phyloP scores from a whole-genome alignment of 305 asterid species.

The Ruellia speciosa region DNA sequence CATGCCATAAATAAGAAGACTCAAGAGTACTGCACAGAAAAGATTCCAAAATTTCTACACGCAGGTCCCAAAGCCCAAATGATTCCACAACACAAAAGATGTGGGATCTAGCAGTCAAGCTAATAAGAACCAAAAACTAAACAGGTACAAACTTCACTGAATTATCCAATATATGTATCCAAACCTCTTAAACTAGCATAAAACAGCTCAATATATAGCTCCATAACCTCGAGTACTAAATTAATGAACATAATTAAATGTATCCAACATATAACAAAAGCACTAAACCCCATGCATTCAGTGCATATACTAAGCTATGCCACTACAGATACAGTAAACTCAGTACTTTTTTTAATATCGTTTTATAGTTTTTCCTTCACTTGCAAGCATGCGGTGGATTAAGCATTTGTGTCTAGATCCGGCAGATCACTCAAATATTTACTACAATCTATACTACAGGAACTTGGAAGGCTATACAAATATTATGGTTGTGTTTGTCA shows the following conservation, averaged over 20 bases:
- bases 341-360: background rate
- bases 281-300: background rate
- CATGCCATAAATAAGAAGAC: conserved; percentile 5
- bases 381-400: background rate
- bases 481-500: too few species aligned
- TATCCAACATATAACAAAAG: too few species aligned
- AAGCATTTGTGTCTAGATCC: background rate
- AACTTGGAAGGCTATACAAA: too few species aligned
- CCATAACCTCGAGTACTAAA: conserved; percentile 1
- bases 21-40: conserved; percentile 7
- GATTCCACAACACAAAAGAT: background rate
- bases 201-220: conserved; percentile 10
- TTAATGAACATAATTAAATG: background rate
- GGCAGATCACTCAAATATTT: background rate
- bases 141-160: conserved; percentile 3
- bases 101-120: background rate
- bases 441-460: too few species aligned
- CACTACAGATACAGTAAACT: background rate
- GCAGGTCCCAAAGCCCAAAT: background rate
- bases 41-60: background rate
- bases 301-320: background rate
- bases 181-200: conserved; percentile 9
- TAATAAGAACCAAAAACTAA: background rate
- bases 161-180: conserved; percentile 4
- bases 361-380: background rate